A percentile compares a stretch with the other conserved stretches of the same genome.
Conservation (phyloP, 2,329 filamentous ascomycete genomes). For the Dothideomycetes sp. region DNA sequence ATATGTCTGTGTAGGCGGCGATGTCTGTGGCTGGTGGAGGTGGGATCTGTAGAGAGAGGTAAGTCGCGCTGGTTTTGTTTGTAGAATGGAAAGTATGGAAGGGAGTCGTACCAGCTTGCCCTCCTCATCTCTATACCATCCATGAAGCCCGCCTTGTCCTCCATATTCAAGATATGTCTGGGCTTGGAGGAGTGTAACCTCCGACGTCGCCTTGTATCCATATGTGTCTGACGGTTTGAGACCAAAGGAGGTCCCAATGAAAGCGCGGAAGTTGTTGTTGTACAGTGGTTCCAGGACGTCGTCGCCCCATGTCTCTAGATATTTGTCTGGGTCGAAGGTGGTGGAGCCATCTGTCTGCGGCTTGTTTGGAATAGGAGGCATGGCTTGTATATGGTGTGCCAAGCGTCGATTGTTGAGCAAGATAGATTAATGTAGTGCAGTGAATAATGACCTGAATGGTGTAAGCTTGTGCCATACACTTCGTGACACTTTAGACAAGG, state of each 20-base stretch:
- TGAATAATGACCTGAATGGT: too few relatives aligned
- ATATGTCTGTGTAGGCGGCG: slow-evolving; percentile 56
- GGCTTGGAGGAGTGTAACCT: slow-evolving; percentile 38
- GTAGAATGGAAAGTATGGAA: neutral
- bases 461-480: too few relatives aligned
- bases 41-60: slow-evolving; percentile 14
- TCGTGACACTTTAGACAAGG: too few relatives aligned
- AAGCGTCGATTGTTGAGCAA: neutral
- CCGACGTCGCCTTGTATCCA: slow-evolving; percentile 39
- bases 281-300: slow-evolving; percentile 26
- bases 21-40: slow-evolving; percentile 48
- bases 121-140: slow-evolving; percentile 38
- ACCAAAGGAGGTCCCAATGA: slow-evolving; percentile 36
- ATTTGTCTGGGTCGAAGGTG: slow-evolving; percentile 34
- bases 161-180: slow-evolving; percentile 39
- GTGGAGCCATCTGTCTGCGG: slow-evolving; percentile 28
- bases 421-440: too few relatives aligned
- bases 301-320: slow-evolving; percentile 32
- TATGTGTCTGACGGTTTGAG: slow-evolving; percentile 35
- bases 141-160: slow-evolving; percentile 34
- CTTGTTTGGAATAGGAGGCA: slow-evolving; percentile 20
- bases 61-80: too few relatives aligned
- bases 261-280: slow-evolving; percentile 33
- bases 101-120: slow-evolving; percentile 24
- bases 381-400: slow-evolving; percentile 6